Conservation (phyloP, 306 rosid species). For the Castanospermum australe region DNA sequence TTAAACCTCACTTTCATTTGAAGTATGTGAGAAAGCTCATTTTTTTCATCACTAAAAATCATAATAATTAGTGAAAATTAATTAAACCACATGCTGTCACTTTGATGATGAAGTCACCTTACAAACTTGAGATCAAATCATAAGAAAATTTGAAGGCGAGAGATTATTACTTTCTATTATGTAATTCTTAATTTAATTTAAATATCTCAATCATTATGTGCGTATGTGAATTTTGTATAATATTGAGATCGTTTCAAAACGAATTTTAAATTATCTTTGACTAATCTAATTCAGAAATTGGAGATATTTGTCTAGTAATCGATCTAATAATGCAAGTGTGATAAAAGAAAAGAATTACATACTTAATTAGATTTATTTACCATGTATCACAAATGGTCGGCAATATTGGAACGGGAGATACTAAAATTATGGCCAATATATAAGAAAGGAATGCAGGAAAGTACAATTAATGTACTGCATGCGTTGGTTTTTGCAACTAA, state of each 20-base stretch:
- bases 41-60: neutral
- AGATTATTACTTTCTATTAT: neutral
- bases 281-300: neutral
- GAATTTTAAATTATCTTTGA: neutral
- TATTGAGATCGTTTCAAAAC: neutral
- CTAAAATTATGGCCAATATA: neutral
- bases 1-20: conserved; percentile 8
- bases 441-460: neutral
- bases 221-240: neutral
- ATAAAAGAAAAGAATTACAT: neutral
- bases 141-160: neutral
- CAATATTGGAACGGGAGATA: conserved; percentile 2
- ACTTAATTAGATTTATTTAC: neutral
- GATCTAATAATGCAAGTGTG: conserved; percentile 9
- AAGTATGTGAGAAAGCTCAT: neutral
- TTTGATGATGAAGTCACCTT: neutral
- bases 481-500: conserved; percentile 7
- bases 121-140: neutral
- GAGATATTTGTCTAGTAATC: neutral
- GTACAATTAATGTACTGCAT: conserved; percentile 25
- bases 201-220: neutral
- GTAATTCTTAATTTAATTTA: neutral
- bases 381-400: neutral
- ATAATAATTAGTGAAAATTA: neutral
- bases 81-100: neutral